phyloP scores from a whole-genome alignment of 768 basidiomycete genomes.

The Mycena rebaudengoi region DNA sequence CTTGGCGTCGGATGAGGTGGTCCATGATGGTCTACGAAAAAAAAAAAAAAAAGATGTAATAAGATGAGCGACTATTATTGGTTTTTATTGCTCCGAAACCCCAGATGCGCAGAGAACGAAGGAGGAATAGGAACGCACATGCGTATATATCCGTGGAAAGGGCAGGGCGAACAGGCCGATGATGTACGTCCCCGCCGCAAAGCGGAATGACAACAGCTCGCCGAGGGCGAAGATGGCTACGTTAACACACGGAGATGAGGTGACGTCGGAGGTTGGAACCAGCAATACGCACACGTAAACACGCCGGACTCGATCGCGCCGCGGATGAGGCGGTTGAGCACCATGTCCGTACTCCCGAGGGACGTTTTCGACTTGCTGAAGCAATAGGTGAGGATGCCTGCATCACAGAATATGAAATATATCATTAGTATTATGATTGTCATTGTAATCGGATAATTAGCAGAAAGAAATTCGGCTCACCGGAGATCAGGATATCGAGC shows the following conservation, averaged over 20 bases:
- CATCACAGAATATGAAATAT: too few species aligned
- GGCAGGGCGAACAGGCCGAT: slow-evolving; percentile 1
- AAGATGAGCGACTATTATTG: too few species aligned
- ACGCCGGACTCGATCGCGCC: slow-evolving; percentile 4
- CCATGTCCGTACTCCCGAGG: slow-evolving; percentile 1
- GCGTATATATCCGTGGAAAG: slow-evolving; percentile 15
- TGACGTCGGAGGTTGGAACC: too few species aligned
- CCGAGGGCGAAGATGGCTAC: slow-evolving; percentile 19
- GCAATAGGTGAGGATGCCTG: neutral
- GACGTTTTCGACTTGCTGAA: slow-evolving; percentile 1
- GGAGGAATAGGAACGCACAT: too few species aligned
- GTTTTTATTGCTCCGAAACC: too few species aligned
- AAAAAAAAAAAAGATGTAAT: too few species aligned
- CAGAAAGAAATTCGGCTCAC: neutral
- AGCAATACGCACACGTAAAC: neutral
- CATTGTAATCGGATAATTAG: neutral
- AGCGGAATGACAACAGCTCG: slow-evolving; percentile 4
- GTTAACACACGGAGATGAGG: neutral
- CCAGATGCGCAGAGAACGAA: too few species aligned
- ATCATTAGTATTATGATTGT: too few species aligned
- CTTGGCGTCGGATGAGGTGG: too few species aligned
- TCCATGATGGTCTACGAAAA: too few species aligned
- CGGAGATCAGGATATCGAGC: slow-evolving; percentile 5
- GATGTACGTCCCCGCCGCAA: neutral
- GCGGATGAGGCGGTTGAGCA: slow-evolving; percentile 3